Conservation (phyloP, 108 stramenopile species). For the Nannochloropsis oceanica region DNA sequence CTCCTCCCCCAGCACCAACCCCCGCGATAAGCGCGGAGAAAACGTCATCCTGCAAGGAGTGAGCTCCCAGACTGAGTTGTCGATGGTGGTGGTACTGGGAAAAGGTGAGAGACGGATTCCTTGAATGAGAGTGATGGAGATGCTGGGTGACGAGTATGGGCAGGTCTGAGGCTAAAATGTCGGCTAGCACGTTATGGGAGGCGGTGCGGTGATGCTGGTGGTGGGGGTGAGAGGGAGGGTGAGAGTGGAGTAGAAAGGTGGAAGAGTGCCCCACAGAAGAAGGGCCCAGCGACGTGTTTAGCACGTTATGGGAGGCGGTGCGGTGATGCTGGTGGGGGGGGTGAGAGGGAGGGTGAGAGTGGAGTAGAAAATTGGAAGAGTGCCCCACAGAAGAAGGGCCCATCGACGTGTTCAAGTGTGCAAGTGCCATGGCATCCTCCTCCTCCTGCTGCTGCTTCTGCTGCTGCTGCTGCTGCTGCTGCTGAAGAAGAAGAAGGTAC, state of each 20-base stretch:
- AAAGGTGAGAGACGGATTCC: not conserved
- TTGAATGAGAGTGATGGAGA: not conserved
- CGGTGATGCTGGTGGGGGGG: not conserved
- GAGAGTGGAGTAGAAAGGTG: too few relatives aligned
- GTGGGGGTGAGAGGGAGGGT: not conserved
- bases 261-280: not conserved
- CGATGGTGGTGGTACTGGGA: not conserved
- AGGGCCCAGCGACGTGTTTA: not conserved
- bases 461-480: too few relatives aligned
- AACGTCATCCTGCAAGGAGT: not conserved
- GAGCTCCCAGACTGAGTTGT: not conserved
- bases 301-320: not conserved
- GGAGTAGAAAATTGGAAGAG: too few relatives aligned
- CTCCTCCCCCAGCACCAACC: not conserved
- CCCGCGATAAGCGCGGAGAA: not conserved
- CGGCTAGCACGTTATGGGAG: not conserved
- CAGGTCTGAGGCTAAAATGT: not conserved
- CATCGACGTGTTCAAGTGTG: not conserved
- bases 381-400: not conserved
- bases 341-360: not conserved
- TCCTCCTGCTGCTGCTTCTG: not conserved
- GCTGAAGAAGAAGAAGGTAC: too few relatives aligned
- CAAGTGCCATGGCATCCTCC: not conserved
- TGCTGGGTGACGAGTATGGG: not conserved
- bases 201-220: not conserved